Evolutionary conservation across 345 rosid genomes (phyloP).

Genomic region (Xanthoceras sorbifolium): DNA sequence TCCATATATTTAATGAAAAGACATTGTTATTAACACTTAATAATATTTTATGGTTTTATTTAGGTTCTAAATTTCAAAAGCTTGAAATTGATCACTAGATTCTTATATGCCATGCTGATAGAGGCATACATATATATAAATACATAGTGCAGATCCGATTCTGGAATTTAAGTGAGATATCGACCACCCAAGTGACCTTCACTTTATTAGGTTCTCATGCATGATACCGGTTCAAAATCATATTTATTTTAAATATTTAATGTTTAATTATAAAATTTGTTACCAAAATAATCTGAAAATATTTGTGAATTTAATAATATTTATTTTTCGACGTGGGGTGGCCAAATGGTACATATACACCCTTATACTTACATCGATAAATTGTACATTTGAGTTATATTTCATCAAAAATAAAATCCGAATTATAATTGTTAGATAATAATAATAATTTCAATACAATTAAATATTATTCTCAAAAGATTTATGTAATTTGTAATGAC

Average conservation of each 20-base stretch:
- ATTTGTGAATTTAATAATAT: neutral
- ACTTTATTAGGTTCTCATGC: conserved; percentile 4
- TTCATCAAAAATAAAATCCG: no score
- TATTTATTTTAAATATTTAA: no score
- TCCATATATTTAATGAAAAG: neutral
- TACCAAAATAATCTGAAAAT: neutral
- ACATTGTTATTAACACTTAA: neutral
- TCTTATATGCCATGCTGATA: neutral
- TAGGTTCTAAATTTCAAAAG: neutral
- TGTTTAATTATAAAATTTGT: no score
- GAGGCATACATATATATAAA: no score
- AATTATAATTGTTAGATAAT: no score
- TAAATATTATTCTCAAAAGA: no score
- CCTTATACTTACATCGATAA: no score
- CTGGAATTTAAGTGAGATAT: neutral
- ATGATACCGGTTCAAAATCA: neutral
- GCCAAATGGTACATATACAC: no score
- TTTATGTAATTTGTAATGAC: no score
- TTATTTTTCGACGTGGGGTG: no score
- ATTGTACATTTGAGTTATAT: no score
- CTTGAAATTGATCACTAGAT: neutral
- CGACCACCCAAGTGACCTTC: neutral
- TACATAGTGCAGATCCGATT: neutral
- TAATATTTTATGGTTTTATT: neutral
- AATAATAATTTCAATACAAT: no score